Conservation (phyloP, 768 basidiomycete genomes). For the Boletus rubropictus region DNA sequence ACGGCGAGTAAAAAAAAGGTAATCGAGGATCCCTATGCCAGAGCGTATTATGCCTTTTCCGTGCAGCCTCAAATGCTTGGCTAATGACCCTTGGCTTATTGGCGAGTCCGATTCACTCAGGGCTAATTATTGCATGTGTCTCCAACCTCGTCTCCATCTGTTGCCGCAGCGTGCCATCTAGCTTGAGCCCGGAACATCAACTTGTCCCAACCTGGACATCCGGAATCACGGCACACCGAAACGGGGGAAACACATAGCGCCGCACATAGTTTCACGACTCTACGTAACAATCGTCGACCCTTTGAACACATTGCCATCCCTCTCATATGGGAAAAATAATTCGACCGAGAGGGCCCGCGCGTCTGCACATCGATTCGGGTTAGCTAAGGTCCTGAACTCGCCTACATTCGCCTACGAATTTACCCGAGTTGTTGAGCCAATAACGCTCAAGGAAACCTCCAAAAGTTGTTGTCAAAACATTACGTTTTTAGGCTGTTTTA, state of each 20-base stretch:
- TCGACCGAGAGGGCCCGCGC: slow-evolving; percentile 6
- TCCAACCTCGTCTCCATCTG: slow-evolving; percentile 16
- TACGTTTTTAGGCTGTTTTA: too few species aligned
- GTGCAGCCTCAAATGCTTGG: neutral
- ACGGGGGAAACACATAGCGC: slow-evolving; percentile 7
- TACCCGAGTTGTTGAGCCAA: too few species aligned
- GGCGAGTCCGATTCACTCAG: neutral
- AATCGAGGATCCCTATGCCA: neutral
- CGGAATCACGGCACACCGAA: slow-evolving; percentile 5
- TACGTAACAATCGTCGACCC: slow-evolving; percentile 25
- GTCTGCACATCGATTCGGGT: too few species aligned
- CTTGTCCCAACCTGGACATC: neutral
- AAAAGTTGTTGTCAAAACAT: too few species aligned
- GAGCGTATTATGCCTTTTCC: neutral
- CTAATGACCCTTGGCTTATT: neutral
- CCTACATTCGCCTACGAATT: too few species aligned
- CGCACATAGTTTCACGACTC: slow-evolving; percentile 5
- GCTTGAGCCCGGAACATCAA: slow-evolving; percentile 5
- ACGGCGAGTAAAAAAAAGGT: neutral
- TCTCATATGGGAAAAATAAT: slow-evolving; percentile 9
- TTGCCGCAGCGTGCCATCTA: slow-evolving; percentile 16
- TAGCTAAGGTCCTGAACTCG: too few species aligned
- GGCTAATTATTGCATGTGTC: neutral
- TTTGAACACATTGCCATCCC: slow-evolving; percentile 13
- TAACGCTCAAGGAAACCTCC: too few species aligned